Conservation (phyloP, 2,329 filamentous ascomycete species). For the Penicillium janthinellum region DNA sequence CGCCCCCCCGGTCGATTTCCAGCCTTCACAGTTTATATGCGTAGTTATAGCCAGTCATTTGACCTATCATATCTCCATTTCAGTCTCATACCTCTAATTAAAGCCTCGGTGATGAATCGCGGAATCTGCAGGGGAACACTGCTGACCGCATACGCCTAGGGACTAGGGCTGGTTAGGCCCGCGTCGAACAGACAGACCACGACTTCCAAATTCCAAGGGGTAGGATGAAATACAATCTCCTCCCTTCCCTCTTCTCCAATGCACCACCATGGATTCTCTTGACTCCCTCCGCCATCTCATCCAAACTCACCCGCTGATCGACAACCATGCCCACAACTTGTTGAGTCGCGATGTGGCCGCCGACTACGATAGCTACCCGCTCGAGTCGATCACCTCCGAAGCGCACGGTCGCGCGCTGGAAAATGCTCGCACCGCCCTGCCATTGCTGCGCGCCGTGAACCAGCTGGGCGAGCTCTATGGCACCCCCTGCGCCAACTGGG, state of each 20-base stretch:
- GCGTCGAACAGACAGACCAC: background rate
- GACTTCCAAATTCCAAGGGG: background rate
- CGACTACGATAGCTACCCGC: slow-evolving; percentile 45
- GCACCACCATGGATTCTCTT: slow-evolving; percentile 28
- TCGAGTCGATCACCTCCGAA: slow-evolving; percentile 70
- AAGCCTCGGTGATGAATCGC: background rate
- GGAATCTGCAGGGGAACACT: background rate
- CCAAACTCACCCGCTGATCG: slow-evolving; percentile 47
- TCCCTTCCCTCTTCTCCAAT: slow-evolving; percentile 9
- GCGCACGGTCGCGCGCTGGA: slow-evolving; percentile 68
- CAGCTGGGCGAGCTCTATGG: slow-evolving; percentile 68
- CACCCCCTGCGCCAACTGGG: slow-evolving; percentile 63
- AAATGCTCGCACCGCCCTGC: slow-evolving; percentile 63
- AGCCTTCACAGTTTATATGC: background rate
- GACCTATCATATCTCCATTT: background rate
- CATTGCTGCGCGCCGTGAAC: slow-evolving; percentile 69
- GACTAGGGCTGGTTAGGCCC: background rate
- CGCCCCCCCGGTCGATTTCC: background rate
- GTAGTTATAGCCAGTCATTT: background rate
- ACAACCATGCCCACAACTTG: slow-evolving; percentile 53
- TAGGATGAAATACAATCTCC: background rate
- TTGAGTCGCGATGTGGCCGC: slow-evolving; percentile 36
- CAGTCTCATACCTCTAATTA: background rate
- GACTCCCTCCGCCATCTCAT: slow-evolving; percentile 40
- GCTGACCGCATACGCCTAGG: background rate